phyloP scores from a whole-genome alignment of 163 green algal species.

The Scenedesmus sp. region DNA sequence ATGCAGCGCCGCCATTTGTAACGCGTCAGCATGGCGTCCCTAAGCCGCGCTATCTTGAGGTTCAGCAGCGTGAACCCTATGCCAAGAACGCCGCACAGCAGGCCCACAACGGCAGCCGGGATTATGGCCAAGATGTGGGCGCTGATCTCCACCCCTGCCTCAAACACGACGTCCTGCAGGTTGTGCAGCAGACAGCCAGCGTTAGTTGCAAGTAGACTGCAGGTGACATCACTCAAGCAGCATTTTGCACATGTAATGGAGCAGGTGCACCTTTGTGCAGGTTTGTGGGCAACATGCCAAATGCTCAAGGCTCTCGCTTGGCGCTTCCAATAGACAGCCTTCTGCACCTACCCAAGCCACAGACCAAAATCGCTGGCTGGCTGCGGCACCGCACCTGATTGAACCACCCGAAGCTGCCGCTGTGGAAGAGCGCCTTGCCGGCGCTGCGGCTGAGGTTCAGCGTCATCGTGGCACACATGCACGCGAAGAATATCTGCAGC shows the following conservation, averaged over 20 bases:
- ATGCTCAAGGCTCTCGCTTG: background rate
- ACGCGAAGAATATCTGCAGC: slow-evolving; percentile 87
- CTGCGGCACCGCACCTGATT: slow-evolving; percentile 61
- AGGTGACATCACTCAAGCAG: background rate
- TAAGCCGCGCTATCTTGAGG: slow-evolving; percentile 74
- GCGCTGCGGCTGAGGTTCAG: slow-evolving; percentile 82
- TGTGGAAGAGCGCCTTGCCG: slow-evolving; percentile 68
- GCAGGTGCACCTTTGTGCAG: background rate
- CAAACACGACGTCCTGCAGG: slow-evolving; percentile 69
- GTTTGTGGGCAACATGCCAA: background rate
- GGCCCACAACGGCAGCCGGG: slow-evolving; percentile 83
- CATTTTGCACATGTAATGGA: background rate
- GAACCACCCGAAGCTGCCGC: slow-evolving; percentile 88
- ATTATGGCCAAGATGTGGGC: slow-evolving; percentile 61
- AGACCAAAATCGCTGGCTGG: background rate
- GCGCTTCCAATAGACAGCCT: no score
- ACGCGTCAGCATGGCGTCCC: slow-evolving; percentile 56
- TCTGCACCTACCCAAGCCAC: no score
- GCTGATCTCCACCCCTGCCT: slow-evolving; percentile 58
- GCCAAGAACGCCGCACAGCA: slow-evolving; percentile 80
- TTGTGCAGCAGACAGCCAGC: background rate
- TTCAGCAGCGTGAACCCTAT: slow-evolving; percentile 90
- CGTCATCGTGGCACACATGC: slow-evolving; percentile 84
- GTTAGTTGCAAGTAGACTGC: no score
- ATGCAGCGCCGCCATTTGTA: slow-evolving; percentile 73